These are phyloP conservation scores for Cryptococcus sp. DNA, from an alignment of 1,284 basidiomycete species.

Conservation along the genomic window DNA sequence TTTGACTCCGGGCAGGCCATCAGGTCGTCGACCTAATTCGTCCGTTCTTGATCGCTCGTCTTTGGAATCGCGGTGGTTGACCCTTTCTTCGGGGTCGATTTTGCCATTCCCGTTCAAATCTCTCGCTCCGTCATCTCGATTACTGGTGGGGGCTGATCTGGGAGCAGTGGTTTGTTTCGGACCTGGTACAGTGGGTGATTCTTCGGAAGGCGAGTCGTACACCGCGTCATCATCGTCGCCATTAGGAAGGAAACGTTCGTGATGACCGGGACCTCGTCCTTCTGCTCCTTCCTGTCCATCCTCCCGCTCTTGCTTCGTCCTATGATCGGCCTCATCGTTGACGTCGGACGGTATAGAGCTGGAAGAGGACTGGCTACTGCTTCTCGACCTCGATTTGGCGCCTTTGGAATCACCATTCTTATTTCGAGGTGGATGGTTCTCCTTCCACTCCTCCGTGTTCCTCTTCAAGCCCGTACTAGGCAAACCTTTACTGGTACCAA, in stretches of 20 bases:
- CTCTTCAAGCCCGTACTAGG: slow-evolving; percentile 35
- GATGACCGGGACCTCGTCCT: slow-evolving; percentile 35
- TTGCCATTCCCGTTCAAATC: slow-evolving; percentile 3
- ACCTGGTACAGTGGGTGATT: background rate
- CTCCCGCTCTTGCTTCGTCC: slow-evolving; percentile 15
- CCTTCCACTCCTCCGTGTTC: slow-evolving; percentile 35
- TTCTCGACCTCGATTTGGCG: background rate
- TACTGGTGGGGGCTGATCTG: slow-evolving; percentile 1
- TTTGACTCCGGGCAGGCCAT: slow-evolving; percentile 37
- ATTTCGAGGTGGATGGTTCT: slow-evolving; percentile 19
- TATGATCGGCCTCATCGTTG: slow-evolving; percentile 13
- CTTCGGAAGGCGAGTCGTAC: slow-evolving; percentile 24
- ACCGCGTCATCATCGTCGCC: slow-evolving; percentile 10
- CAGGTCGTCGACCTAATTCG: slow-evolving; percentile 39
- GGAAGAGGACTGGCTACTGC: slow-evolving; percentile 20
- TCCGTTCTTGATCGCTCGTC: slow-evolving; percentile 23
- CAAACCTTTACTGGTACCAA: slow-evolving; percentile 25
- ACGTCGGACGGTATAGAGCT: slow-evolving; percentile 35
- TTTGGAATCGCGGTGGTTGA: slow-evolving; percentile 11
- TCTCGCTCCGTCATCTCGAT: slow-evolving; percentile 1
- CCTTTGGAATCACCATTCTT: slow-evolving; percentile 12
- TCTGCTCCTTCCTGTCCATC: slow-evolving; percentile 35
- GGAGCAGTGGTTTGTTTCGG: background rate
- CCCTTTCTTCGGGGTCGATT: slow-evolving; percentile 25
- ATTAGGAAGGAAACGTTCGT: slow-evolving; percentile 27